Evolutionary conservation across 306 rosid species (phyloP).

Genomic region (Quercus engelmannii): DNA sequence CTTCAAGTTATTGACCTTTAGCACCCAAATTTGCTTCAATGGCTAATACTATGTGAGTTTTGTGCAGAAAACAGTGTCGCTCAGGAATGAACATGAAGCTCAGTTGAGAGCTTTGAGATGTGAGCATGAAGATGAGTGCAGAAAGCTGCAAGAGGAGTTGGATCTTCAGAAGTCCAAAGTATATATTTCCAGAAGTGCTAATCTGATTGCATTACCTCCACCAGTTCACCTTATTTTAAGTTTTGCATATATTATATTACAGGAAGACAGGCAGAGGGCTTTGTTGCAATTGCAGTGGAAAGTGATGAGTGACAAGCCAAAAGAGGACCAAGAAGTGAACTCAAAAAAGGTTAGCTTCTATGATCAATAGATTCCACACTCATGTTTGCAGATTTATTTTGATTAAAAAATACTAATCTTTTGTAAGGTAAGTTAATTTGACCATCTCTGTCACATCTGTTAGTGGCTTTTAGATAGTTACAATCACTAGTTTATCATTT

Average conservation of each 20-base stretch:
- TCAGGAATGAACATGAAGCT: constrained; percentile 78
- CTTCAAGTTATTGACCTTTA: background rate
- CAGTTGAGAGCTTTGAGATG: constrained; percentile 67
- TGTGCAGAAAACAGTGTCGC: constrained; percentile 54
- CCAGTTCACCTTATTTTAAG: constrained; percentile 10
- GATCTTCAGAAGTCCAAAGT: constrained; percentile 88
- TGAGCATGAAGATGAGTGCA: constrained; percentile 82
- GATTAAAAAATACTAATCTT: constrained; percentile 5
- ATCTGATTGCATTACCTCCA: constrained; percentile 3
- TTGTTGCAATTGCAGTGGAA: constrained; percentile 94
- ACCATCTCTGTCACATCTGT: background rate
- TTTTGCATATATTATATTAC: constrained; percentile 21
- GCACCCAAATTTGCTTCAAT: constrained; percentile 10
- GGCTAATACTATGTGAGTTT: constrained; percentile 11
- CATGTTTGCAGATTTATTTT: constrained; percentile 13
- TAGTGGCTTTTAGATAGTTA: background rate
- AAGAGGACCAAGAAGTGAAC: constrained; percentile 84
- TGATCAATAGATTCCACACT: constrained; percentile 4
- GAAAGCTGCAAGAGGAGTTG: constrained; percentile 81
- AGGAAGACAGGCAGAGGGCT: constrained; percentile 97
- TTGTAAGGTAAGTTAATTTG: background rate
- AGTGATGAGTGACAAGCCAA: constrained; percentile 88
- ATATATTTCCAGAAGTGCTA: constrained; percentile 24
- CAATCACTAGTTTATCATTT: background rate
- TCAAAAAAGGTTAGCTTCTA: constrained; percentile 63